A percentile compares a stretch with the other conserved stretches of the same genome.
Evolutionary conservation across 257 asterid genomes (phyloP).

Genomic region (Agastache rugosa): DNA sequence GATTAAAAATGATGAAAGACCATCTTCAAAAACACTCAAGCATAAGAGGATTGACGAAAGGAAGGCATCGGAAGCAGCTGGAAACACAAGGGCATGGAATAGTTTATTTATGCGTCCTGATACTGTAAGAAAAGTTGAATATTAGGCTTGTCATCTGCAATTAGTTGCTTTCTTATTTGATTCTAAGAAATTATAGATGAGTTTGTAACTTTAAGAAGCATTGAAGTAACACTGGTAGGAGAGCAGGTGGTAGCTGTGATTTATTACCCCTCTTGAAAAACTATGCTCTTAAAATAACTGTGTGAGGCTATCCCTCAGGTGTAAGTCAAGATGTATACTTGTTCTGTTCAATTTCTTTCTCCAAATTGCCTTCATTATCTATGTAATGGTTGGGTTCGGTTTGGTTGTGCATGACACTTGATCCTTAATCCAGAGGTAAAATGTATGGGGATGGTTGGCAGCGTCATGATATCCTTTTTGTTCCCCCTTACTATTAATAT

Average conservation of each 20-base stretch:
- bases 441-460: conserved; percentile 3
- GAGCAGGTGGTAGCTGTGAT: conserved; percentile 5
- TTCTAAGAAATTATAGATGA: conserved; percentile 5
- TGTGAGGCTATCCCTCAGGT: conserved; percentile 9
- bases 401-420: conserved; percentile 22
- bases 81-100: conserved; percentile 91
- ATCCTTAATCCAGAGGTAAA: conserved; percentile 30
- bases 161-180: conserved; percentile 12
- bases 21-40: conserved; percentile 69
- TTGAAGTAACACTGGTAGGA: conserved; percentile 4
- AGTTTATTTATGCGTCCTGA: conserved; percentile 88
- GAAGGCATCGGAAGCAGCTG: conserved; percentile 86
- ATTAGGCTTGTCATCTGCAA: conserved; percentile 15
- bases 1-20: conserved; percentile 43
- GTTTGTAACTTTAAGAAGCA: background rate
- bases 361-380: conserved; percentile 7
- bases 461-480: conserved; percentile 13
- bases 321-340: conserved; percentile 1
- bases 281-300: background rate
- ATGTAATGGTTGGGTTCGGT: background rate
- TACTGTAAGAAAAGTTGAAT: conserved; percentile 57
- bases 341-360: background rate
- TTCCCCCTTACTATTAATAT: conserved; percentile 13
- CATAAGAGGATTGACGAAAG: conserved; percentile 69
- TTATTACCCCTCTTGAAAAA: background rate